Conservation (phyloP, 129 eudicot genomes). For the Sambucus nigra region DNA sequence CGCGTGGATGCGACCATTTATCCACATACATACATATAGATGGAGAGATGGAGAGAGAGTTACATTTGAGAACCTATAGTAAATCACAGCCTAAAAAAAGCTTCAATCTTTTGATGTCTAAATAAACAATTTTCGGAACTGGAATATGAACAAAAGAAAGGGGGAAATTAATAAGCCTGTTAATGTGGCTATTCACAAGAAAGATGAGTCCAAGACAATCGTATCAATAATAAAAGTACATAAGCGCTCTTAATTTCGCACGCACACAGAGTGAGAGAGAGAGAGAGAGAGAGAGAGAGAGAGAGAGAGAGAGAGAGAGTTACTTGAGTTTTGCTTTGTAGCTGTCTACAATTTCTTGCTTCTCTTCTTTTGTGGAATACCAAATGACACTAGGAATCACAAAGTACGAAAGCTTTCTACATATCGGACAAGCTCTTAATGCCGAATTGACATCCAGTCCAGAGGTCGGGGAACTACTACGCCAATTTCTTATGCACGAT, state of each 20-base stretch:
- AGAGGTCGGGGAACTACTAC: conserved; percentile 80
- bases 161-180: no score
- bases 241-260: no score
- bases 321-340: conserved; percentile 78
- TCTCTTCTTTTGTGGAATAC: conserved; percentile 75
- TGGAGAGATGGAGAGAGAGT: no score
- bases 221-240: no score
- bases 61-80: no score
- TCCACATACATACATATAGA: no score
- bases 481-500: conserved; percentile 89
- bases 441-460: conserved; percentile 86
- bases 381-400: conserved; percentile 92
- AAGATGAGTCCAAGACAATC: background rate
- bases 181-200: background rate
- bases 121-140: background rate
- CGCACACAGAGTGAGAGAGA: background rate
- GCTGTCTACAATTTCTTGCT: conserved; percentile 63
- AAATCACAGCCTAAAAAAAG: no score
- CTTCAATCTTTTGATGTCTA: no score
- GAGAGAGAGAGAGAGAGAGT: background rate
- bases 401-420: conserved; percentile 86
- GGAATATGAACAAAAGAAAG: background rate
- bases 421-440: conserved; percentile 86
- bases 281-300: background rate
- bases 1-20: no score